phyloP scores from a whole-genome alignment of 2,329 filamentous ascomycete species.

The Daldinia sp. region DNA sequence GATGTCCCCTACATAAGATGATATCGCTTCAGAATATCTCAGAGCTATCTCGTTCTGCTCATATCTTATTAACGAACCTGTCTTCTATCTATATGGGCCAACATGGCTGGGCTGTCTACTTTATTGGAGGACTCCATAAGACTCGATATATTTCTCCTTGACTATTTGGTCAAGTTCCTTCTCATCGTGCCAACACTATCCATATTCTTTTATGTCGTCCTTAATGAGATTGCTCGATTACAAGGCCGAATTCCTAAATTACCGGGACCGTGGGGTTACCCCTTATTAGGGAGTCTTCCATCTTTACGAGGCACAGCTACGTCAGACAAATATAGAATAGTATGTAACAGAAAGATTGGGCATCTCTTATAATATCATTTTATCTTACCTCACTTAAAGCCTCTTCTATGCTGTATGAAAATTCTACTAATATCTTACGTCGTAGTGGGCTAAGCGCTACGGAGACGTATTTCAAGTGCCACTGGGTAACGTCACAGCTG shows the following conservation, averaged over 20 bases:
- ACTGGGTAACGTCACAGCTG: constrained; percentile 64
- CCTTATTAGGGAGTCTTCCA: constrained; percentile 37
- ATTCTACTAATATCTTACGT: neutral
- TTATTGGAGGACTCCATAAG: constrained; percentile 13
- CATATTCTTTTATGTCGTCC: constrained; percentile 25
- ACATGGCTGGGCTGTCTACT: constrained; percentile 30
- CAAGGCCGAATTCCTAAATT: constrained; percentile 33
- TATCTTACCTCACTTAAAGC: neutral
- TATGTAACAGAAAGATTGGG: constrained; percentile 16
- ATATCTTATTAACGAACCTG: neutral
- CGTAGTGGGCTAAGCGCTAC: constrained; percentile 47
- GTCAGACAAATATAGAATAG: constrained; percentile 47
- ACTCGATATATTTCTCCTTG: constrained; percentile 10
- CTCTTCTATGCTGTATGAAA: neutral
- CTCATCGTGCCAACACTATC: constrained; percentile 16
- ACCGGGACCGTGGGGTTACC: constrained; percentile 38
- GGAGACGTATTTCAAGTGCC: constrained; percentile 53
- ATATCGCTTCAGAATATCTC: neutral
- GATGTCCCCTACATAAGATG: neutral
- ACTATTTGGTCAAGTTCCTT: constrained; percentile 10
- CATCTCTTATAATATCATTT: neutral
- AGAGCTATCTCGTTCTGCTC: neutral
- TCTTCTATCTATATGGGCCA: neutral
- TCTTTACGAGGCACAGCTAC: constrained; percentile 37
- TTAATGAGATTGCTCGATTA: constrained; percentile 36